Percentiles rank a stretch among this genome's conserved stretches.
Conservation (phyloP, 2,329 filamentous ascomycete genomes). For the Ciborinia camelliae region DNA sequence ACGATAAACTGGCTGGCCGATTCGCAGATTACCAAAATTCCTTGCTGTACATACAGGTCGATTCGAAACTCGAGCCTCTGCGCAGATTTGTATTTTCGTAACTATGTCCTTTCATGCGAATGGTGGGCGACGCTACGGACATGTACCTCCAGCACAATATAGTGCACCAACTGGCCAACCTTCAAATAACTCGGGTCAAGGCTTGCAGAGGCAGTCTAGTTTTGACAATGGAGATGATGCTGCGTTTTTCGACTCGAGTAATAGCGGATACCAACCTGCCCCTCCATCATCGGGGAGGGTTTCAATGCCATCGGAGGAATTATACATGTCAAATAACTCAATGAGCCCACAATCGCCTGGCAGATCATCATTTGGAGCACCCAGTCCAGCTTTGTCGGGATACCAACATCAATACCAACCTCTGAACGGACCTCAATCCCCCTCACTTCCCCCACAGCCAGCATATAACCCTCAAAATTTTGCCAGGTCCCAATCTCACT, state of each 20-base stretch:
- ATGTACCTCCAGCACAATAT: slow-evolving; percentile 64
- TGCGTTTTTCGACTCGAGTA: slow-evolving; percentile 46
- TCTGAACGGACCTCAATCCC: slow-evolving; percentile 37
- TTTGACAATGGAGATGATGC: slow-evolving; percentile 75
- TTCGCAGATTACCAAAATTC: background rate
- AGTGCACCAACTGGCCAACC: slow-evolving; percentile 41
- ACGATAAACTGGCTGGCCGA: slow-evolving; percentile 6
- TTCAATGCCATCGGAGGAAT: slow-evolving; percentile 50
- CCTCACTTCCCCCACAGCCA: slow-evolving; percentile 40
- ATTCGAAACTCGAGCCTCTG: background rate
- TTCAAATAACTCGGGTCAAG: slow-evolving; percentile 40
- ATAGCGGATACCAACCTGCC: slow-evolving; percentile 36
- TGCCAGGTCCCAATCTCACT: slow-evolving; percentile 41
- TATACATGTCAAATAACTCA: slow-evolving; percentile 50
- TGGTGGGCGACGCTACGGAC: slow-evolving; percentile 62
- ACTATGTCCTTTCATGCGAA: slow-evolving; percentile 59
- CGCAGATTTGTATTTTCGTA: slow-evolving; percentile 12
- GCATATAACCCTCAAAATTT: slow-evolving; percentile 64
- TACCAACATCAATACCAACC: slow-evolving; percentile 53
- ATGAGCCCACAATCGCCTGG: slow-evolving; percentile 32
- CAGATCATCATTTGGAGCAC: slow-evolving; percentile 30
- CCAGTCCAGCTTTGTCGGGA: slow-evolving; percentile 40
- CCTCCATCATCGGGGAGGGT: slow-evolving; percentile 31
- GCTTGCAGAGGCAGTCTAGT: slow-evolving; percentile 56
- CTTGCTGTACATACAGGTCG: background rate